Percentiles rank a stretch among this genome's conserved stretches.
Evolutionary conservation across 495 filamentous ascomycete genomes (phyloP).

Genomic region (Daldinia decipiens): DNA sequence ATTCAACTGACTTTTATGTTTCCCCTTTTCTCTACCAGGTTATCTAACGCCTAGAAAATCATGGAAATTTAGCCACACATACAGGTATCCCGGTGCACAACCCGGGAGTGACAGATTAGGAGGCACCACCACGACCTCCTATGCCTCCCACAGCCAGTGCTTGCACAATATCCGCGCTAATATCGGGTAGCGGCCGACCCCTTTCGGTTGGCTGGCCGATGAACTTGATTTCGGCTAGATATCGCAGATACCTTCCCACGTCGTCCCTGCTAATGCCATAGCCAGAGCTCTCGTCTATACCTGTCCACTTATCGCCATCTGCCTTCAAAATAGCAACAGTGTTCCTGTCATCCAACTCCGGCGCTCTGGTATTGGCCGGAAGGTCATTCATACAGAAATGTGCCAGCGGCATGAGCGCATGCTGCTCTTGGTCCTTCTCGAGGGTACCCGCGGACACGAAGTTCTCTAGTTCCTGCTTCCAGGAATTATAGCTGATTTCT

Average conservation of each 20-base stretch:
- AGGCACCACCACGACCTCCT: constrained; percentile 58
- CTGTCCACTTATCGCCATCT: constrained; percentile 69
- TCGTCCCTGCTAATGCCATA: constrained; percentile 72
- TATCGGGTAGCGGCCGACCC: constrained; percentile 60
- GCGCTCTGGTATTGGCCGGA: constrained; percentile 79
- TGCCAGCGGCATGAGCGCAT: constrained; percentile 85
- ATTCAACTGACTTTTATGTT: constrained; percentile 17
- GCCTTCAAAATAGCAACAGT: constrained; percentile 69
- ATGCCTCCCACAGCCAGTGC: constrained; percentile 59
- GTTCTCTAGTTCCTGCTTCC: constrained; percentile 64
- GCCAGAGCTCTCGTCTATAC: constrained; percentile 69
- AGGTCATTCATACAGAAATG: constrained; percentile 86
- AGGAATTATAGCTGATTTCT: constrained; percentile 70
- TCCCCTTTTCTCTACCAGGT: constrained; percentile 11
- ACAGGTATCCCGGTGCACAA: background rate
- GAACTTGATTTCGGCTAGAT: constrained; percentile 77
- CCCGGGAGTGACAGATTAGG: constrained; percentile 1
- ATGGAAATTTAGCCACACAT: background rate
- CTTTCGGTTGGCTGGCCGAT: constrained; percentile 64
- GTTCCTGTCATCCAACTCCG: constrained; percentile 81
- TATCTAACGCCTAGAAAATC: constrained; percentile 13
- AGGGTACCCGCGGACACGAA: constrained; percentile 67
- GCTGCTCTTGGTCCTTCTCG: constrained; percentile 68
- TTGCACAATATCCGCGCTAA: constrained; percentile 61
- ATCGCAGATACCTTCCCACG: constrained; percentile 78